A percentile compares a stretch with the other conserved stretches of the same genome.
Evolutionary conservation across 768 basidiomycete genomes (phyloP).

Genomic region (Tulasnella sp.): DNA sequence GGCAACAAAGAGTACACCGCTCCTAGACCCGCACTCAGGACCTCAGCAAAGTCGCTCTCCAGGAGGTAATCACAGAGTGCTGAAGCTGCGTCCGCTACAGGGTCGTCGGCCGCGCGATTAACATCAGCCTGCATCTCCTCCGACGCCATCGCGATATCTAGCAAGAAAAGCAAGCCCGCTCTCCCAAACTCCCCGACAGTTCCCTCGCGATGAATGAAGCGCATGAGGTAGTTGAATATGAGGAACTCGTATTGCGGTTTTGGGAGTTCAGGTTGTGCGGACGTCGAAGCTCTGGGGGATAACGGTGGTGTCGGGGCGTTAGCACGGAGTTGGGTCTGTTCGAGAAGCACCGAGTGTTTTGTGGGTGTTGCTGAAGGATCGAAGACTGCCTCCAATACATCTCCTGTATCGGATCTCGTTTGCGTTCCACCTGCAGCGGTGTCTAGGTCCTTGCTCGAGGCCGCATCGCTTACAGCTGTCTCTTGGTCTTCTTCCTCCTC

Average conservation of each 20-base stretch:
- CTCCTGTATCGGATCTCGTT: not conserved
- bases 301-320: constrained; percentile 34
- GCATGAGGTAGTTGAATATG: constrained; percentile 88
- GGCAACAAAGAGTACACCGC: constrained; percentile 90
- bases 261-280: constrained; percentile 33
- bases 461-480: constrained; percentile 20
- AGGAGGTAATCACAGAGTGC: constrained; percentile 88
- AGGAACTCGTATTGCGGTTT: constrained; percentile 92
- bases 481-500: constrained; percentile 26
- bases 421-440: not conserved
- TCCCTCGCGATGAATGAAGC: constrained; percentile 90
- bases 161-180: constrained; percentile 82
- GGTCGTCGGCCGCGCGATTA: constrained; percentile 35
- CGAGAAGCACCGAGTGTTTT: constrained; percentile 2
- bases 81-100: constrained; percentile 73
- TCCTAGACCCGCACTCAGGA: constrained; percentile 83
- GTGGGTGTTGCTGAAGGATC: constrained; percentile 15
- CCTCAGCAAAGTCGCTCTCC: constrained; percentile 97
- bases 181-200: constrained; percentile 88
- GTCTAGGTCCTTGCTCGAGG: constrained; percentile 17
- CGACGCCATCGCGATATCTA: constrained; percentile 93
- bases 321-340: constrained; percentile 2
- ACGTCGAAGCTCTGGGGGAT: constrained; percentile 43
- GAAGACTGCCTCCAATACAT: not conserved
- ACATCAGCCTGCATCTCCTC: constrained; percentile 23